Conservation (phyloP, 768 basidiomycete species). For the Leccinum barrowsii region DNA sequence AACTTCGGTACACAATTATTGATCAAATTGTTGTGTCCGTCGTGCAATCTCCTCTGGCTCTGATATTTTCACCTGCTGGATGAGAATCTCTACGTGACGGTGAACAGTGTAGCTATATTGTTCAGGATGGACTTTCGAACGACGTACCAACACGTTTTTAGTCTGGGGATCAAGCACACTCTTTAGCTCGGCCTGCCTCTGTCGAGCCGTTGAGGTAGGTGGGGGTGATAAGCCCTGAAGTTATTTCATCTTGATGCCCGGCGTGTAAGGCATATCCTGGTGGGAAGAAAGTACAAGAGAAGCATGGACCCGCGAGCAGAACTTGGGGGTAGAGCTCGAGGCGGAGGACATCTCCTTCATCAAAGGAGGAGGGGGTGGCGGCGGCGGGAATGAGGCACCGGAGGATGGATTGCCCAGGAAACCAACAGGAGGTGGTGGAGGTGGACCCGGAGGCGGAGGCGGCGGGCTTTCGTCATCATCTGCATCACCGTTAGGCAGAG, state of each 20-base stretch:
- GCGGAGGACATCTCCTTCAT: slow-evolving; percentile 31
- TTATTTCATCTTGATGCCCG: slow-evolving; percentile 93
- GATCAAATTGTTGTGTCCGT: slow-evolving; percentile 84
- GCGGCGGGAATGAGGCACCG: slow-evolving; percentile 11
- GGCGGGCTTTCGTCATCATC: slow-evolving; percentile 25
- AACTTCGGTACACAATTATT: slow-evolving; percentile 78
- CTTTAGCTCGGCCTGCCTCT: slow-evolving; percentile 84
- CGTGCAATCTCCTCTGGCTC: slow-evolving; percentile 84
- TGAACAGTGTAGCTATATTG: neutral
- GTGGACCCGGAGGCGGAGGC: slow-evolving; percentile 30
- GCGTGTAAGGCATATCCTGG: slow-evolving; percentile 82
- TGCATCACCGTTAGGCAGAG: slow-evolving; percentile 17
- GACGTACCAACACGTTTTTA: slow-evolving; percentile 88
- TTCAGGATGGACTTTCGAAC: neutral
- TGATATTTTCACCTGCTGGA: slow-evolving; percentile 79
- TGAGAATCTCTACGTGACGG: slow-evolving; percentile 71
- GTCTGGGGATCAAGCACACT: slow-evolving; percentile 90
- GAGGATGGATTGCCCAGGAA: slow-evolving; percentile 26
- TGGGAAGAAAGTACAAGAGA: too few relatives aligned
- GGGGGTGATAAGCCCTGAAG: slow-evolving; percentile 46
- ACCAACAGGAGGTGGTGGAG: slow-evolving; percentile 27
- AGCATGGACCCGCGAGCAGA: too few relatives aligned
- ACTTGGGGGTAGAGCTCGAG: slow-evolving; percentile 36
- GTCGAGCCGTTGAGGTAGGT: slow-evolving; percentile 51
- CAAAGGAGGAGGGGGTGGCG: slow-evolving; percentile 27